phyloP scores from a whole-genome alignment of 2,329 filamentous ascomycete genomes.

The Aspergillus aculeatus region DNA sequence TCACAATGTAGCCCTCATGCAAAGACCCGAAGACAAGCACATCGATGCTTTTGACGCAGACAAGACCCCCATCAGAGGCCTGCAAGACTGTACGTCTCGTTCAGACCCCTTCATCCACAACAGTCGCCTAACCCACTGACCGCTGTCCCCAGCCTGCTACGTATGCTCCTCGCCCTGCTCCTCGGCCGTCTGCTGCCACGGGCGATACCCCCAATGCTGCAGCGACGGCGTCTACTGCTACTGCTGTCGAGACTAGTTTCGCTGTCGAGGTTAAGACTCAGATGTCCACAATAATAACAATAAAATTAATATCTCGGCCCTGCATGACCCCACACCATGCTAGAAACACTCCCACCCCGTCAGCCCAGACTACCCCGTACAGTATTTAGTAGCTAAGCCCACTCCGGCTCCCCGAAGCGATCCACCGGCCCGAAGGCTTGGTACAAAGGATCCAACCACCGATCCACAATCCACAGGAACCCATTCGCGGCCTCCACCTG shows the following conservation, averaged over 20 bases:
- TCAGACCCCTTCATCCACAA: not conserved
- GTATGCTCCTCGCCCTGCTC: slow-evolving; percentile 11
- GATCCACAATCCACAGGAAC: not conserved
- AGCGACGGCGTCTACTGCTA: slow-evolving; percentile 11
- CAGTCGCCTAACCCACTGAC: not conserved
- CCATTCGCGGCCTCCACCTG: not conserved
- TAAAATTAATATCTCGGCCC: too few species aligned
- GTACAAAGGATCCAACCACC: slow-evolving; percentile 1
- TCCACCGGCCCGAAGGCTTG: not conserved
- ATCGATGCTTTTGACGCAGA: not conserved
- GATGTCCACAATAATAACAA: too few species aligned
- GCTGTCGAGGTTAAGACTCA: too few species aligned
- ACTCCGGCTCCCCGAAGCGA: not conserved
- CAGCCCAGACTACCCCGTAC: too few species aligned
- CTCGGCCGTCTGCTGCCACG: slow-evolving; percentile 7
- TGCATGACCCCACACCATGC: too few species aligned
- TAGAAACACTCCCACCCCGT: too few species aligned
- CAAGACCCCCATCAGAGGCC: not conserved
- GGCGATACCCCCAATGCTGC: slow-evolving; percentile 10
- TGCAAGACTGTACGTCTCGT: not conserved
- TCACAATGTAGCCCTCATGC: too few species aligned
- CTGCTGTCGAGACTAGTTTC: slow-evolving; percentile 1
- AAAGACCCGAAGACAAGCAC: not conserved
- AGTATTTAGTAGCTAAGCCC: not conserved
- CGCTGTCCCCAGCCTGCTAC: slow-evolving; percentile 1